Percentiles rank a stretch among this genome's conserved stretches.
Evolutionary conservation across 2,329 filamentous ascomycete genomes (phyloP).

Genomic region (Fusarium sp.): DNA sequence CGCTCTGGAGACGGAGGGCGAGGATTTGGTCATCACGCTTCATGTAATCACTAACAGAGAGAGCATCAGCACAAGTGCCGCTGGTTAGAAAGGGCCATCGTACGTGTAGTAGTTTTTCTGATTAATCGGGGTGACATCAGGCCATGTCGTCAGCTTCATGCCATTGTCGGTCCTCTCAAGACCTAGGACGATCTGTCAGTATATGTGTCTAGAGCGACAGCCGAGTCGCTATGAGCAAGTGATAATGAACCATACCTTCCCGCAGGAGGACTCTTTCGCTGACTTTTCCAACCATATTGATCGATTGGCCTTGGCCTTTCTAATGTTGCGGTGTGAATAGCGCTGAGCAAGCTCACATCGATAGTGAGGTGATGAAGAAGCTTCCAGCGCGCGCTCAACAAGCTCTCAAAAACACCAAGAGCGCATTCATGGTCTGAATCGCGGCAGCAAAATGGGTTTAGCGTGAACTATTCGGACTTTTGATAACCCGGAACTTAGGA

Average conservation of each 20-base stretch:
- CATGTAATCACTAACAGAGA: conserved; percentile 82
- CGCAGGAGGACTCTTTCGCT: conserved; percentile 73
- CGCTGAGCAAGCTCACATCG: conserved; percentile 42
- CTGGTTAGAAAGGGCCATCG: not conserved
- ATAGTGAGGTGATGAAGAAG: conserved; percentile 32
- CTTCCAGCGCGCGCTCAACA: conserved; percentile 35
- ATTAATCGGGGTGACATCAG: conserved; percentile 92
- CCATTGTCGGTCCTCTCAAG: conserved; percentile 98
- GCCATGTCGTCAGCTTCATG: conserved; percentile 96
- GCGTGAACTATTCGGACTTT: conserved; percentile 13
- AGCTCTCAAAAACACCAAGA: conserved; percentile 45
- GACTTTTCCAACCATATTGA: conserved; percentile 72
- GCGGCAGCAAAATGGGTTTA: conserved; percentile 35
- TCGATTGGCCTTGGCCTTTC: conserved; percentile 21
- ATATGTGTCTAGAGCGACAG: conserved; percentile 30
- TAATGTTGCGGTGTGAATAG: conserved; percentile 24
- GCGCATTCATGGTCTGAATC: conserved; percentile 41
- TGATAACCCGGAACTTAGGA: conserved; percentile 29
- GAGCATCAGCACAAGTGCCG: conserved; percentile 29
- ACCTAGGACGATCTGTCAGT: conserved; percentile 65
- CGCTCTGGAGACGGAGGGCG: conserved; percentile 86
- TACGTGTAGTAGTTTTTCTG: conserved; percentile 99
- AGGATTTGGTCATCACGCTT: conserved; percentile 98
- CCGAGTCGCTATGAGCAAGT: conserved; percentile 13
- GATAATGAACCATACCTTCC: conserved; percentile 61